These are phyloP conservation scores for Monosporozyma servazzii DNA, from an alignment of 805 yeast genomes.

Conservation along the genomic window DNA sequence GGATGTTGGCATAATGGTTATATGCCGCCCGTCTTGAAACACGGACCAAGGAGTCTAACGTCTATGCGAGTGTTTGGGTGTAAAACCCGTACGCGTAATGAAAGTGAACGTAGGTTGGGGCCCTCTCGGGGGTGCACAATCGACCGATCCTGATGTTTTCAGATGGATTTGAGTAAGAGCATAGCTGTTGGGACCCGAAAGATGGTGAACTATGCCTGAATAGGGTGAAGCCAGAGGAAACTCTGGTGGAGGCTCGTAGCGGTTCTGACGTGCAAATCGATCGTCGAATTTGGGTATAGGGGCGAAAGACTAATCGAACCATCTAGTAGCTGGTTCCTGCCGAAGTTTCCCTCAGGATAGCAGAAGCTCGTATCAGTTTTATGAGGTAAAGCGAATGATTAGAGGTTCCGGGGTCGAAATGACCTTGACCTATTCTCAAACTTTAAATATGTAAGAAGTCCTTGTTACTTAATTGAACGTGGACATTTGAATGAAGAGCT, in stretches of 20 bases:
- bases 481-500: constrained; percentile 29
- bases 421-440: background rate
- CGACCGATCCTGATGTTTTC: constrained; percentile 34
- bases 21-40: background rate
- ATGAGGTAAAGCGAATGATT: background rate
- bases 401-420: background rate
- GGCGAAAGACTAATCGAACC: background rate
- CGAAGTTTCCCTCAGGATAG: background rate
- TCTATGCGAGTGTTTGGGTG: background rate
- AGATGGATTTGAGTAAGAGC: constrained; percentile 37
- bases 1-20: background rate
- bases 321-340: background rate
- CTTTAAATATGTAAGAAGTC: background rate
- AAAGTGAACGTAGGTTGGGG: background rate
- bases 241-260: constrained; percentile 40
- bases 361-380: background rate
- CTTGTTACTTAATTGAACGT: background rate
- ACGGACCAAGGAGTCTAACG: background rate
- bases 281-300: constrained; percentile 36
- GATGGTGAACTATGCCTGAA: constrained; percentile 39
- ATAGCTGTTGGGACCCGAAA: constrained; percentile 39
- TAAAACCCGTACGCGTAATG: background rate
- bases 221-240: constrained; percentile 39
- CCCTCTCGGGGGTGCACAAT: constrained; percentile 31
- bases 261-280: constrained; percentile 39